phyloP scores from a whole-genome alignment of 2,329 filamentous ascomycete genomes.

The Sporothrix variecibatus region DNA sequence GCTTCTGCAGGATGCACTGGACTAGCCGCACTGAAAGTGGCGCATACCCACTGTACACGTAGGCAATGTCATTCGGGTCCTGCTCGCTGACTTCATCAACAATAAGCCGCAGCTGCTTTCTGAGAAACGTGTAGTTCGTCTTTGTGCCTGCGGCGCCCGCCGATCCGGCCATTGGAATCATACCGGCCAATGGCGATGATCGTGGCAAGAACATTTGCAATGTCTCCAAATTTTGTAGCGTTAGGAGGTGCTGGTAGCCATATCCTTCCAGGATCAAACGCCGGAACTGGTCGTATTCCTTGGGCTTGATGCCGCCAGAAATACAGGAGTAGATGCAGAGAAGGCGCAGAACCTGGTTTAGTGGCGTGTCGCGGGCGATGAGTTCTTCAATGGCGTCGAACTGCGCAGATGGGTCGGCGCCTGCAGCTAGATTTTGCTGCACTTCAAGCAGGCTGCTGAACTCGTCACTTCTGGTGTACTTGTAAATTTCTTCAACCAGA shows the following conservation, averaged over 20 bases:
- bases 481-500: slow-evolving; percentile 92
- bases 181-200: slow-evolving; percentile 74
- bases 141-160: slow-evolving; percentile 61
- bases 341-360: slow-evolving; percentile 79
- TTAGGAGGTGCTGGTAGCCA: slow-evolving; percentile 91
- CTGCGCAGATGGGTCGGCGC: slow-evolving; percentile 83
- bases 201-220: slow-evolving; percentile 81
- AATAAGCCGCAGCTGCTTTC: slow-evolving; percentile 84
- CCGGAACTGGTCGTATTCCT: slow-evolving; percentile 88
- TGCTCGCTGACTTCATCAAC: slow-evolving; percentile 96
- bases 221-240: slow-evolving; percentile 84
- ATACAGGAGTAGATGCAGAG: slow-evolving; percentile 91
- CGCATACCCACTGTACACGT: slow-evolving; percentile 96
- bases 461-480: slow-evolving; percentile 82
- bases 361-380: slow-evolving; percentile 81
- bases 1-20: slow-evolving; percentile 90
- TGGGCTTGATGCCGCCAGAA: slow-evolving; percentile 81
- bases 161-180: slow-evolving; percentile 72
- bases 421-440: slow-evolving; percentile 91
- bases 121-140: slow-evolving; percentile 87
- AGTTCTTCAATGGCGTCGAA: slow-evolving; percentile 91
- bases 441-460: slow-evolving; percentile 90
- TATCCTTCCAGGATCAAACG: slow-evolving; percentile 88
- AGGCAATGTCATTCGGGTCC: slow-evolving; percentile 92
- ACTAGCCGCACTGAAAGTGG: slow-evolving; percentile 88